phyloP scores from a whole-genome alignment of 2,329 filamentous ascomycete genomes.

The Knufia petricola region DNA sequence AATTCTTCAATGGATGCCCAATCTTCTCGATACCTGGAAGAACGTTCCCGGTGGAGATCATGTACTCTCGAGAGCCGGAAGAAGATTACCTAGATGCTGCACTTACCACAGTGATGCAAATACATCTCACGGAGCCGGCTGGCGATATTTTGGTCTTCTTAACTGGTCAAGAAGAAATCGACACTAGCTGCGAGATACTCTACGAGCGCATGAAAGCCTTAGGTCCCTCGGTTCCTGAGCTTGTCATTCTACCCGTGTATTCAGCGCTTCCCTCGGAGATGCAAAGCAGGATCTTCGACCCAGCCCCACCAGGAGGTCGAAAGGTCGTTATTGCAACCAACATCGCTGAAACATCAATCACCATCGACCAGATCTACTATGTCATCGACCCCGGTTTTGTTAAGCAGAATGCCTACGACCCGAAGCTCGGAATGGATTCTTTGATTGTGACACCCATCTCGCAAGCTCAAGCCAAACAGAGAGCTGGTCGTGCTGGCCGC shows the following conservation, averaged over 20 bases:
- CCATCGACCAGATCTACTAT: slow-evolving; percentile 95
- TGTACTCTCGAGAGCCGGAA: slow-evolving; percentile 91
- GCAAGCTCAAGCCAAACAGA: slow-evolving; percentile 90
- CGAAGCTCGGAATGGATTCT: slow-evolving; percentile 95
- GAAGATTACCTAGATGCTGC: slow-evolving; percentile 91
- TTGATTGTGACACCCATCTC: slow-evolving; percentile 93
- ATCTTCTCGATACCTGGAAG: slow-evolving; percentile 95
- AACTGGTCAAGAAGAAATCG: slow-evolving; percentile 96
- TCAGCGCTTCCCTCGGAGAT: slow-evolving; percentile 87
- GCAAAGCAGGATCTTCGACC: slow-evolving; percentile 90
- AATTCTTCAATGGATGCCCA: slow-evolving; percentile 90
- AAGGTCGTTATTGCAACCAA: slow-evolving; percentile 98
- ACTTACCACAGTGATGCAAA: slow-evolving; percentile 95
- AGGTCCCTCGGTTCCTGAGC: slow-evolving; percentile 78
- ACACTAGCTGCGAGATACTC: slow-evolving; percentile 84
- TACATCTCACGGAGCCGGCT: slow-evolving; percentile 81
- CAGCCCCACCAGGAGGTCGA: slow-evolving; percentile 70
- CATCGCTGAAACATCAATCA: slow-evolving; percentile 95
- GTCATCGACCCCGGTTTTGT: slow-evolving; percentile 96
- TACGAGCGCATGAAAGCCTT: slow-evolving; percentile 94
- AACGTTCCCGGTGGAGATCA: slow-evolving; percentile 89
- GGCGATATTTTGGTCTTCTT: slow-evolving; percentile 96
- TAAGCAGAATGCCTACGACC: slow-evolving; percentile 94
- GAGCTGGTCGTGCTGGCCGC: slow-evolving; percentile 82
- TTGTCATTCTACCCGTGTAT: slow-evolving; percentile 93